These are phyloP conservation scores for Chloris gayana DNA, from an alignment of 176 grass and related monocot genomes.

Conservation along the genomic window DNA sequence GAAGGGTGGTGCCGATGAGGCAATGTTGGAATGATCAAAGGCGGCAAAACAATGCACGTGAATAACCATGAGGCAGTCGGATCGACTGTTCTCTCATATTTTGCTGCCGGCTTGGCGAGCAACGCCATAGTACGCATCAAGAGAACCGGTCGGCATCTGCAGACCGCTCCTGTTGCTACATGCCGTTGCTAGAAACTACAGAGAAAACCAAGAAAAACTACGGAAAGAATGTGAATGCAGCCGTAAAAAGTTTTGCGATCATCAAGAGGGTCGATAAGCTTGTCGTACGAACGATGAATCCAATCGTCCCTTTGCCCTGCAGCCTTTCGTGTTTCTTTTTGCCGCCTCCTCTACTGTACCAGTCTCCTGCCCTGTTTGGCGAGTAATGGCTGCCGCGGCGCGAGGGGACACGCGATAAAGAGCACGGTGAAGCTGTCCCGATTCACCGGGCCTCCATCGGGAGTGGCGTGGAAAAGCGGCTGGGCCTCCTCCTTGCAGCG, in stretches of 20 bases:
- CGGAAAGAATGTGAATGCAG: too few relatives aligned
- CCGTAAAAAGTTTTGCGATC: neutral
- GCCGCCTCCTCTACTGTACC: neutral
- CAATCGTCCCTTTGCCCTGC: neutral
- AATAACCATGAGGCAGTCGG: neutral
- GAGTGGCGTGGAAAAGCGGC: slow-evolving; percentile 20
- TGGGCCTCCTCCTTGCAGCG: neutral
- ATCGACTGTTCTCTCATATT: neutral
- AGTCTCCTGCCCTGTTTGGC: slow-evolving; percentile 8
- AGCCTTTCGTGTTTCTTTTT: slow-evolving; percentile 8
- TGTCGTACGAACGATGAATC: neutral
- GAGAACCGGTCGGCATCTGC: too few relatives aligned
- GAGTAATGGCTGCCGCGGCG: slow-evolving; percentile 16
- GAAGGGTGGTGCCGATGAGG: neutral
- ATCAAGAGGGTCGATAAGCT: neutral
- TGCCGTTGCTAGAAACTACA: too few relatives aligned
- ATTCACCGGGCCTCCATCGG: neutral
- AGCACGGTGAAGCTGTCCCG: slow-evolving; percentile 33
- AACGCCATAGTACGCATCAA: neutral
- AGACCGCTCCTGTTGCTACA: slow-evolving; percentile 26
- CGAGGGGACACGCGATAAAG: slow-evolving; percentile 45
- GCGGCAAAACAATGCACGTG: neutral
- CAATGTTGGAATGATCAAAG: neutral
- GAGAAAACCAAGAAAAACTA: too few relatives aligned
- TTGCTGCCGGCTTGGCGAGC: neutral